A percentile compares a stretch with the other conserved stretches of the same genome.
Evolutionary conservation across 2,329 filamentous ascomycete species (phyloP).

Genomic region (Hyphodiscus sp.): DNA sequence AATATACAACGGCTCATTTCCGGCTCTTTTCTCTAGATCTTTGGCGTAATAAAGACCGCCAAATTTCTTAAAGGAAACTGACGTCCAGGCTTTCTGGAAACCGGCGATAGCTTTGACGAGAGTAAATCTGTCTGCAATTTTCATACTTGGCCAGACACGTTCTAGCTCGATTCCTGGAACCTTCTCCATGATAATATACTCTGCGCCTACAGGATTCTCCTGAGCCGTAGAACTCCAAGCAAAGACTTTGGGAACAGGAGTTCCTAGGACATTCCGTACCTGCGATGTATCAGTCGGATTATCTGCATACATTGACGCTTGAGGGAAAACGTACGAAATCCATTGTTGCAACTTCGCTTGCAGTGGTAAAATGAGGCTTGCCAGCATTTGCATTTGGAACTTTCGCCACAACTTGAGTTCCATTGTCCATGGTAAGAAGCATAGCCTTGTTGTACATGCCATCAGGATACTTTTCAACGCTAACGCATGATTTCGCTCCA

Average conservation of each 20-base stretch:
- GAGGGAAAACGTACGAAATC: slow-evolving; percentile 10
- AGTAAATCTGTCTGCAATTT: slow-evolving; percentile 21
- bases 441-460: slow-evolving; percentile 33
- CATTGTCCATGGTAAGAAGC: slow-evolving; percentile 23
- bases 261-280: slow-evolving; percentile 20
- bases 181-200: slow-evolving; percentile 37
- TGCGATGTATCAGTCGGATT: neutral
- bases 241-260: slow-evolving; percentile 38
- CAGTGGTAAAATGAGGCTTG: slow-evolving; percentile 13
- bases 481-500: slow-evolving; percentile 27
- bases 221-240: slow-evolving; percentile 34
- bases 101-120: slow-evolving; percentile 30
- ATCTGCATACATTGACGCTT: neutral
- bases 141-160: slow-evolving; percentile 19
- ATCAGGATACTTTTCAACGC: slow-evolving; percentile 32
- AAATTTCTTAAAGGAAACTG: slow-evolving; percentile 25
- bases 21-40: neutral
- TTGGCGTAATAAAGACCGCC: slow-evolving; percentile 10
- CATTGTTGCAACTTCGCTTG: slow-evolving; percentile 16
- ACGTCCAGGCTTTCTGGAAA: slow-evolving; percentile 30
- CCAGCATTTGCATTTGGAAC: slow-evolving; percentile 16
- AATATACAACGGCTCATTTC: neutral
- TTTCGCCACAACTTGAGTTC: slow-evolving; percentile 19
- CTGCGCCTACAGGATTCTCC: slow-evolving; percentile 27
- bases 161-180: slow-evolving; percentile 27